Percentiles rank a stretch among this genome's conserved stretches.
Conservation (phyloP, 495 filamentous ascomycete genomes). For the Mycothermus thermophilus region DNA sequence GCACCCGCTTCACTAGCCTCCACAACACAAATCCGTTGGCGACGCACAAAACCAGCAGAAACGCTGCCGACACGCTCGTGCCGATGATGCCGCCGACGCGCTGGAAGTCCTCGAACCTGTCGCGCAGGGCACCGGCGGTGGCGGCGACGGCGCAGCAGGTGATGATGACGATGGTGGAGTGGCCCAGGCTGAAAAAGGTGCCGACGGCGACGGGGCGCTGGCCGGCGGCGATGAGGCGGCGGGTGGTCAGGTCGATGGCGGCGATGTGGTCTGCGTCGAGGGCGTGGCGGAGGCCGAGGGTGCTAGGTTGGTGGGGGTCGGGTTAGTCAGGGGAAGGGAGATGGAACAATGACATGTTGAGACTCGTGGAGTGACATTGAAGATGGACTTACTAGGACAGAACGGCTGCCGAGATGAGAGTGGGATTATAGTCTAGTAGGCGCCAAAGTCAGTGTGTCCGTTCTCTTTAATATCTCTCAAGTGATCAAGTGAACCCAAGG, state of each 20-base stretch:
- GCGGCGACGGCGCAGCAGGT: conserved; percentile 87
- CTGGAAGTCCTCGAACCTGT: conserved; percentile 64
- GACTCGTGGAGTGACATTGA: too few species aligned
- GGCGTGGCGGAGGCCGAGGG: conserved; percentile 82
- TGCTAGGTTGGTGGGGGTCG: conserved; percentile 76
- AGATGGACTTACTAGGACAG: too few species aligned
- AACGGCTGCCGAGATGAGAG: conserved; percentile 63
- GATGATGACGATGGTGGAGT: conserved; percentile 84
- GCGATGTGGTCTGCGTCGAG: conserved; percentile 95
- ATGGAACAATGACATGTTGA: too few species aligned
- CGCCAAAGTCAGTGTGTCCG: too few species aligned
- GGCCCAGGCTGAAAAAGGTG: conserved; percentile 88
- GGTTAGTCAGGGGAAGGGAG: conserved; percentile 25
- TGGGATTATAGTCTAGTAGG: conserved; percentile 30
- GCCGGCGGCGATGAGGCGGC: conserved; percentile 74
- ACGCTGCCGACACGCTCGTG: conserved; percentile 66
- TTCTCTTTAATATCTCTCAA: too few species aligned
- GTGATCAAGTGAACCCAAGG: too few species aligned
- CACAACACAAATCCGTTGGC: conserved; percentile 78
- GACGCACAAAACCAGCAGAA: conserved; percentile 68
- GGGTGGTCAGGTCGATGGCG: conserved; percentile 91
- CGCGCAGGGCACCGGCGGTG: conserved; percentile 66
- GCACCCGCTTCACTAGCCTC: conserved; percentile 40
- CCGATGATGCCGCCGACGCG: conserved; percentile 79
- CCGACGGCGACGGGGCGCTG: conserved; percentile 84